Evolutionary conservation across 331 rosid genomes (phyloP).

Genomic region (Acacia concinna): DNA sequence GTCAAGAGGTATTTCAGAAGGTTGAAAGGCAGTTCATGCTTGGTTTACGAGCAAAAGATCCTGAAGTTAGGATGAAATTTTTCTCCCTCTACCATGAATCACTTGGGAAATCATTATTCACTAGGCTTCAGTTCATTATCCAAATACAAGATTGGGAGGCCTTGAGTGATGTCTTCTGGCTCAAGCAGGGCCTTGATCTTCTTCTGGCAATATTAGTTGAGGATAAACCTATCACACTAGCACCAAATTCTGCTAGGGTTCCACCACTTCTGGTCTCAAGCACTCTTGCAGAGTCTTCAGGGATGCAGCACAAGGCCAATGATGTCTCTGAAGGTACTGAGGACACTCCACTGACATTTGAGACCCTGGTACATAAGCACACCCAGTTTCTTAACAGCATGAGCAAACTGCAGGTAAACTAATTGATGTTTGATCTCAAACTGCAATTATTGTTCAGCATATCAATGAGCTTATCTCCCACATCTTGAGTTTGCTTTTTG

Average conservation of each 20-base stretch:
- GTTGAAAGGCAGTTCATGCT: slow-evolving; percentile 96
- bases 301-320: slow-evolving; percentile 66
- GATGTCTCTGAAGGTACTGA: slow-evolving; percentile 76
- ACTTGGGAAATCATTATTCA: slow-evolving; percentile 77
- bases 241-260: slow-evolving; percentile 96
- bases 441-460: neutral
- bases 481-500: neutral
- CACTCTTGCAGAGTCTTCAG: slow-evolving; percentile 43
- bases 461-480: neutral
- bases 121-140: slow-evolving; percentile 86
- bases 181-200: slow-evolving; percentile 99
- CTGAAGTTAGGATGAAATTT: slow-evolving; percentile 83
- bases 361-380: slow-evolving; percentile 79
- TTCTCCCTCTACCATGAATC: slow-evolving; percentile 85
- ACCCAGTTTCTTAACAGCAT: slow-evolving; percentile 77
- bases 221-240: slow-evolving; percentile 90
- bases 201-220: slow-evolving; percentile 92
- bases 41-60: slow-evolving; percentile 95
- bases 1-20: slow-evolving; percentile 91
- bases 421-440: neutral
- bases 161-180: slow-evolving; percentile 96
- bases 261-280: slow-evolving; percentile 69
- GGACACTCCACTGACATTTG: slow-evolving; percentile 82
- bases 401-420: slow-evolving; percentile 93
- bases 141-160: slow-evolving; percentile 96